These are phyloP conservation scores for Shiraia sp. DNA, from an alignment of 2,329 filamentous ascomycete species.

Conservation along the genomic window DNA sequence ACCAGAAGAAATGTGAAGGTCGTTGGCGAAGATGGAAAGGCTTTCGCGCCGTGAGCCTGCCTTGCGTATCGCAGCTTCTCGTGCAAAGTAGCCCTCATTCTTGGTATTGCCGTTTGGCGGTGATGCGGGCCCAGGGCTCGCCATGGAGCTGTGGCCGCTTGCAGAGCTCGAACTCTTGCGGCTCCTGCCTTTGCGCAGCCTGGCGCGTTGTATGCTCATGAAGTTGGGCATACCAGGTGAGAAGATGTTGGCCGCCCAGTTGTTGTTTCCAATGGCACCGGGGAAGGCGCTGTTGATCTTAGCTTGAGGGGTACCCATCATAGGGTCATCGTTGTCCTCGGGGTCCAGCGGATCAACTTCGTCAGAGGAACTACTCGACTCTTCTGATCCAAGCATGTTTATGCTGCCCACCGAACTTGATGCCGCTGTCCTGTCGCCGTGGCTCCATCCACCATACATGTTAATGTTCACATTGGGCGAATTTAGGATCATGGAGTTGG, in stretches of 20 bases:
- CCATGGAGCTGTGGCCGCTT: constrained; percentile 70
- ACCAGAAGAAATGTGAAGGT: constrained; percentile 77
- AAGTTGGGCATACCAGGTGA: constrained; percentile 73
- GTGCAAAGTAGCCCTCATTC: constrained; percentile 58
- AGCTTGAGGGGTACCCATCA: constrained; percentile 81
- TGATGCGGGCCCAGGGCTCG: constrained; percentile 73
- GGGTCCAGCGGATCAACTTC: constrained; percentile 54
- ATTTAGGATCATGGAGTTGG: constrained; percentile 55
- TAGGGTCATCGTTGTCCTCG: constrained; percentile 65
- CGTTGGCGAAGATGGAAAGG: constrained; percentile 86
- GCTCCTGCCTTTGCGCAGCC: constrained; percentile 61
- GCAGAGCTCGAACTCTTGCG: constrained; percentile 71
- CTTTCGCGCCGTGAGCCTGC: constrained; percentile 74
- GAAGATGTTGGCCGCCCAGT: constrained; percentile 63
- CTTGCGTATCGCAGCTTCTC: constrained; percentile 53
- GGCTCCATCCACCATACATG: constrained; percentile 67
- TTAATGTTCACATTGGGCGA: constrained; percentile 61
- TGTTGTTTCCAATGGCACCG: constrained; percentile 47
- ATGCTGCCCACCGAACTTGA: constrained; percentile 83
- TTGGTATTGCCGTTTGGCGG: constrained; percentile 68
- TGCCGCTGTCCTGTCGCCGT: constrained; percentile 45
- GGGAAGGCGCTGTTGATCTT: constrained; percentile 57
- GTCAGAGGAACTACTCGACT: constrained; percentile 71
- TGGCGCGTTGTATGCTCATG: constrained; percentile 73
- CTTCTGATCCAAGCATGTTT: constrained; percentile 78